A percentile compares a stretch with the other conserved stretches of the same genome.
Conservation (phyloP, 805 yeast genomes). For the Deakozyma indianensis region DNA sequence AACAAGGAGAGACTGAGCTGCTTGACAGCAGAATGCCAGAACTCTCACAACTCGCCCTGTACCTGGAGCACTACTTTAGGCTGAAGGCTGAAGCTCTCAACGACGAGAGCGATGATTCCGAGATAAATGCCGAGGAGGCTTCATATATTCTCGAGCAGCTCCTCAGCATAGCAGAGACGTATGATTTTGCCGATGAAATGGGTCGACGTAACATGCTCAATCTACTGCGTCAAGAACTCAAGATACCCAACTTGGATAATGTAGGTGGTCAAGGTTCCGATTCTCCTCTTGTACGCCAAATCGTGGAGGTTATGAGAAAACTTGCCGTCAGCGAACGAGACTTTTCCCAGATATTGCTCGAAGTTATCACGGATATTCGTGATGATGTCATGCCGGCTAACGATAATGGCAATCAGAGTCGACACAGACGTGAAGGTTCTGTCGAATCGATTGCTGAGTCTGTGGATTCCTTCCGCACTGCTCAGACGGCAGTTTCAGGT, state of each 20-base stretch:
- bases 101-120: constrained; percentile 42
- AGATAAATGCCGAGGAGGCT: constrained; percentile 15
- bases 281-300: constrained; percentile 37
- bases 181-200: constrained; percentile 81
- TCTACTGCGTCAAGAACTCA: constrained; percentile 30
- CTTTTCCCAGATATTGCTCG: constrained; percentile 72
- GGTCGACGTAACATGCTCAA: constrained; percentile 69
- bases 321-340: constrained; percentile 70
- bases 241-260: constrained; percentile 13
- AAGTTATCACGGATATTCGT: constrained; percentile 70
- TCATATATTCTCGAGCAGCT: constrained; percentile 59
- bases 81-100: constrained; percentile 17
- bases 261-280: constrained; percentile 31
- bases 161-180: constrained; percentile 46
- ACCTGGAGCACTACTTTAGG: constrained; percentile 41
- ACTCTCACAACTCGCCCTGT: constrained; percentile 51
- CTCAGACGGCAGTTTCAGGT: constrained; percentile 23
- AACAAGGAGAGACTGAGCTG: constrained; percentile 34
- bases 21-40: constrained; percentile 69
- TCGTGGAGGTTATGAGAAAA: constrained; percentile 52
- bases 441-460: constrained; percentile 22
- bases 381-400: constrained; percentile 28
- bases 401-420: constrained; percentile 9
- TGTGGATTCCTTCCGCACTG: constrained; percentile 34
- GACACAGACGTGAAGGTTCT: constrained; percentile 7